Evolutionary conservation across 2,329 filamentous ascomycete genomes (phyloP).

Genomic region (Myriosclerotinia duriaeana): DNA sequence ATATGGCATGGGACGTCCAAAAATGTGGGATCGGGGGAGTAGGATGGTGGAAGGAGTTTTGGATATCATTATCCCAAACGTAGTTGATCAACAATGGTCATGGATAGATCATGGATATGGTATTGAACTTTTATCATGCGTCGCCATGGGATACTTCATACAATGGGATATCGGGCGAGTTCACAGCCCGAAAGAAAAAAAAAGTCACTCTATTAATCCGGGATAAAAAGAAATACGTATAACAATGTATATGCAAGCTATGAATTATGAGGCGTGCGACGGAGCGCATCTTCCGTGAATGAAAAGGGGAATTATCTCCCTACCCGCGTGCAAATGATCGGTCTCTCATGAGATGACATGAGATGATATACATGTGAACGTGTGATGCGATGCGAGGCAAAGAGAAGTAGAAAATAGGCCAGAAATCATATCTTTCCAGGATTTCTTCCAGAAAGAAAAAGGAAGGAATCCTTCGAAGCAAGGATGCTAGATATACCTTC

Average conservation of each 20-base stretch:
- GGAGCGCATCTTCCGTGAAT: not conserved
- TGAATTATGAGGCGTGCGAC: not conserved
- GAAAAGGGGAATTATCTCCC: not conserved
- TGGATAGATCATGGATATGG: not conserved
- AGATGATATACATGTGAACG: not conserved
- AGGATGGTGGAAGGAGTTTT: not conserved
- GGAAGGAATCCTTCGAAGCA: constrained; percentile 13
- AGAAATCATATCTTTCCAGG: too few species aligned
- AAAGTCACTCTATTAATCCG: not conserved
- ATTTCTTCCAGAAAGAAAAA: not conserved
- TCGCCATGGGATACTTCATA: not conserved
- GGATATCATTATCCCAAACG: not conserved
- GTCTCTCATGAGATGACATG: not conserved
- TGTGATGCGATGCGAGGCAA: not conserved
- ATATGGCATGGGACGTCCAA: not conserved
- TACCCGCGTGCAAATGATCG: not conserved
- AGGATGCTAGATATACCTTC: not conserved
- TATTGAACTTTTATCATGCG: not conserved
- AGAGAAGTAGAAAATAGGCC: too few species aligned
- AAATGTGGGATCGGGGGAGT: not conserved
- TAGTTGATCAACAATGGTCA: not conserved
- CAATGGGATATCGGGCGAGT: not conserved
- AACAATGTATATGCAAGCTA: not conserved
- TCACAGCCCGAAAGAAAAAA: too few species aligned
- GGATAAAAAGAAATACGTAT: not conserved